Evolutionary conservation across 495 filamentous ascomycete species (phyloP), one percentile per base, ranked within the genome.

Genomic region (Penicillium tannophilum): DNA sequence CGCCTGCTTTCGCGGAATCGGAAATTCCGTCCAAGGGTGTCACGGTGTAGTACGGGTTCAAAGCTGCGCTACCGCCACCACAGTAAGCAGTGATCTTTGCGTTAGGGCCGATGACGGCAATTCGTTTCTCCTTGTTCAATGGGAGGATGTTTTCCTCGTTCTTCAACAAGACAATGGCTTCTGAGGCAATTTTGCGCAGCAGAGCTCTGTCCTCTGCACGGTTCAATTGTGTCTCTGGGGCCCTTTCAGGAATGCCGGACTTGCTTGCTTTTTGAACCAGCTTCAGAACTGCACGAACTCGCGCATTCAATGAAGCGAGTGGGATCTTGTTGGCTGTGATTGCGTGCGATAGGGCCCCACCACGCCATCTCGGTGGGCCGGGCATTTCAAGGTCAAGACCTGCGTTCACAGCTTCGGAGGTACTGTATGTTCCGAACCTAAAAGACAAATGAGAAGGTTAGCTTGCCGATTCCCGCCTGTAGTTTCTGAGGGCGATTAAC

Each of bases 71-170:
- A 26, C 91, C 90, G 48, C 90, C 90, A 33, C 91, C 90, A 52
- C 88, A 85, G 45, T 86, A 86, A 52, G 88, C 86, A 0, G 89
- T 87, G 52, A 85, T 73, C 63, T 90, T 86, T 10, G 88, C 82
- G 65, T 91, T 92, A 1, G 89, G 89, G 3, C 89, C 89, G 51
- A 95, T 92, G n/a, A 93, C 78, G 6, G 88, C 87, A 44, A 91
- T 79, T 45, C 71, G 72, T 36, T 82, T 83, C 30, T 74, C 71
- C 59, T 77, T 82, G 53, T 82, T 77, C 10, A 92, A 69, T 3
- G 89, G 89, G 1, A 92, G 75, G 11, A 85, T 65, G 10, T 66
- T 63, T 4, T 80, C 79, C 28, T 90, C 81, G 64, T 93, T 93
- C 67, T 91, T 92, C 45, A 93, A 71, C 23, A 93, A 73, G 0